These are phyloP conservation scores for Aegle marmelos DNA, from an alignment of 345 rosid species.

Conservation along the genomic window DNA sequence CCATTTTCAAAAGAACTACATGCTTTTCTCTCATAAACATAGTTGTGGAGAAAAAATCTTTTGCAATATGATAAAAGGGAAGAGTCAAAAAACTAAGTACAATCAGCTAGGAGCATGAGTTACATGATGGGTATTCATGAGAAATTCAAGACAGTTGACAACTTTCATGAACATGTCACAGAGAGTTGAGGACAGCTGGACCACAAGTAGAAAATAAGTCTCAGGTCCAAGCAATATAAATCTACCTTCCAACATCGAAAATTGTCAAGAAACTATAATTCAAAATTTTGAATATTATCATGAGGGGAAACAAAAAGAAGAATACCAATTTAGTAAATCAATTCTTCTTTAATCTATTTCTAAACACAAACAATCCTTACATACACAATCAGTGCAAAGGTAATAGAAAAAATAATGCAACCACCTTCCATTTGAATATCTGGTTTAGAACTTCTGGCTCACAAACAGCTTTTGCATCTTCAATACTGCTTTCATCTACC, in stretches of 20 bases:
- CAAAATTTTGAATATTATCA: background rate
- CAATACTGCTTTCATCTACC: slow-evolving; percentile 53
- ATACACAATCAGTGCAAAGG: background rate
- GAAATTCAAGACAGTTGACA: background rate
- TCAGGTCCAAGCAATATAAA: background rate
- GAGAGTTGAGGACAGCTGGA: background rate
- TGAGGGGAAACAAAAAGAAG: background rate
- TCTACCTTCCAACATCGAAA: background rate
- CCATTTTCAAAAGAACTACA: background rate
- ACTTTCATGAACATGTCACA: too few relatives aligned
- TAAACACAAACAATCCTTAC: background rate
- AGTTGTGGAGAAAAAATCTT: background rate
- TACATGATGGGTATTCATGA: background rate
- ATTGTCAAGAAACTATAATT: background rate
- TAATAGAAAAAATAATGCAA: slow-evolving; percentile 6
- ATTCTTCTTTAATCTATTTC: slow-evolving; percentile 3
- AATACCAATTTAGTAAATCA: background rate
- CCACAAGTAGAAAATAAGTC: background rate
- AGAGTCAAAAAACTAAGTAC: background rate
- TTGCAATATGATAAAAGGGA: background rate
- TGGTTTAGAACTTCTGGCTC: slow-evolving; percentile 66
- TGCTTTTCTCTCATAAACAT: background rate
- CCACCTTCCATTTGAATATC: slow-evolving; percentile 86
- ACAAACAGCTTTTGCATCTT: slow-evolving; percentile 92
- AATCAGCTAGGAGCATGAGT: background rate